Percentiles rank a stretch among this genome's conserved stretches.
Evolutionary conservation across 371 early-diverging fungal species (phyloP).

Genomic region (Mucor mucedo): DNA sequence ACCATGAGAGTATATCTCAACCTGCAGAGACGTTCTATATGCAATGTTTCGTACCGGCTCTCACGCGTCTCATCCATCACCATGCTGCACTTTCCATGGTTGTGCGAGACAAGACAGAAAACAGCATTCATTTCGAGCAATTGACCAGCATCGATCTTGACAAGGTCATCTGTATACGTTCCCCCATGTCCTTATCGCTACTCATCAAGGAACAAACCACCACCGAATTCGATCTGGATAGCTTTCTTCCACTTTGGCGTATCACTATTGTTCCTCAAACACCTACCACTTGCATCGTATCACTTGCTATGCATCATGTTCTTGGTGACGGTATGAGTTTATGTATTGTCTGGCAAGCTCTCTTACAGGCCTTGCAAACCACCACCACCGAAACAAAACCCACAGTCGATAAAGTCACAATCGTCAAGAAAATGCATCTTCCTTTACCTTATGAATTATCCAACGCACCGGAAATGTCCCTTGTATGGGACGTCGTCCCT

Average conservation of each 20-base stretch:
- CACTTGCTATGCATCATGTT: conserved; percentile 29
- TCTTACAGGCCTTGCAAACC: conserved; percentile 25
- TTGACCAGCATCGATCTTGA: conserved; percentile 27
- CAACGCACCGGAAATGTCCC: conserved; percentile 19
- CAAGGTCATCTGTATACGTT: conserved; percentile 12
- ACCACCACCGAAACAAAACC: not conserved
- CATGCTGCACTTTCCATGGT: conserved; percentile 34
- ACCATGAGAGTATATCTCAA: conserved; percentile 14
- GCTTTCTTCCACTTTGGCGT: conserved; percentile 42
- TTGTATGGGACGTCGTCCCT: conserved; percentile 26
- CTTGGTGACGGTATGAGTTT: conserved; percentile 47
- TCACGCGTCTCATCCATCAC: conserved; percentile 26
- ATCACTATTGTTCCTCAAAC: conserved; percentile 27
- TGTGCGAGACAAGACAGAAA: conserved; percentile 20
- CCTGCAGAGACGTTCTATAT: conserved; percentile 24
- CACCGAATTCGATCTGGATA: conserved; percentile 32
- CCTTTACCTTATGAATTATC: conserved; percentile 32
- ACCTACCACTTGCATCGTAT: conserved; percentile 16
- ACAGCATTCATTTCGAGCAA: conserved; percentile 33
- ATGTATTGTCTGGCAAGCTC: conserved; percentile 30
- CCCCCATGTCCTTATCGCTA: not conserved
- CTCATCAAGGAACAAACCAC: conserved; percentile 14
- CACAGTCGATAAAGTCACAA: too few relatives aligned
- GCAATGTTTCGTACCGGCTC: conserved; percentile 27
- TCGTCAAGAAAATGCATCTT: conserved; percentile 1